Conservation (phyloP, 163 green algal genomes). For the Chlorella variabilis region DNA sequence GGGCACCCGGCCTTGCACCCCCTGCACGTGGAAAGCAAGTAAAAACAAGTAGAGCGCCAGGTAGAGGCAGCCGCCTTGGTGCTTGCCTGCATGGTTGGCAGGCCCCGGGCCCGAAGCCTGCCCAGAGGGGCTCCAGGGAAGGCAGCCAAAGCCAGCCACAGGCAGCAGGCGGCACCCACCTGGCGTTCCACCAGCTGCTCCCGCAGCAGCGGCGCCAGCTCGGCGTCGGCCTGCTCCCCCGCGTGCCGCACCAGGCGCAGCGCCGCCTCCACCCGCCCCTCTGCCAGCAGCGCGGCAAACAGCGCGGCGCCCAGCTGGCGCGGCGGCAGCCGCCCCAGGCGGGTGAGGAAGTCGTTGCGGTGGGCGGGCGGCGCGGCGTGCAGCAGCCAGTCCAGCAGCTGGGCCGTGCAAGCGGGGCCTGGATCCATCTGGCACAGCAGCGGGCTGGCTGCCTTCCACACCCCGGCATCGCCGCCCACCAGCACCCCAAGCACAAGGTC, state of each 20-base stretch:
- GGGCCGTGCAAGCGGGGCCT: background rate
- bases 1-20: background rate
- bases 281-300: background rate
- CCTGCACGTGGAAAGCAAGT: background rate
- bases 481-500: background rate
- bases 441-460: background rate
- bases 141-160: too few species aligned
- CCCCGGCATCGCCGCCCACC: background rate
- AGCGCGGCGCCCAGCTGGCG: background rate
- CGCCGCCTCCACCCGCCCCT: background rate
- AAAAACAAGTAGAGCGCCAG: too few species aligned
- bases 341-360: background rate
- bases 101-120: too few species aligned
- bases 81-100: too few species aligned
- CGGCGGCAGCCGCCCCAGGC: background rate
- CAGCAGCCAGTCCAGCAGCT: slow-evolving; percentile 12
- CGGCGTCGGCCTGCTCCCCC: background rate
- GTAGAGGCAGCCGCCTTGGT: background rate
- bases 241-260: slow-evolving; percentile 3
- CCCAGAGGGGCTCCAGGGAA: too few species aligned
- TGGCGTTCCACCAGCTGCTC: background rate
- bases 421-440: slow-evolving; percentile 20
- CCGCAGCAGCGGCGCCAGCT: background rate
- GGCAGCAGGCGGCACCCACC: background rate
- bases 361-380: background rate